A percentile compares a stretch with the other conserved stretches of the same genome.
Evolutionary conservation across 345 rosid species (phyloP).

Genomic region (Eucalyptus caleyi): DNA sequence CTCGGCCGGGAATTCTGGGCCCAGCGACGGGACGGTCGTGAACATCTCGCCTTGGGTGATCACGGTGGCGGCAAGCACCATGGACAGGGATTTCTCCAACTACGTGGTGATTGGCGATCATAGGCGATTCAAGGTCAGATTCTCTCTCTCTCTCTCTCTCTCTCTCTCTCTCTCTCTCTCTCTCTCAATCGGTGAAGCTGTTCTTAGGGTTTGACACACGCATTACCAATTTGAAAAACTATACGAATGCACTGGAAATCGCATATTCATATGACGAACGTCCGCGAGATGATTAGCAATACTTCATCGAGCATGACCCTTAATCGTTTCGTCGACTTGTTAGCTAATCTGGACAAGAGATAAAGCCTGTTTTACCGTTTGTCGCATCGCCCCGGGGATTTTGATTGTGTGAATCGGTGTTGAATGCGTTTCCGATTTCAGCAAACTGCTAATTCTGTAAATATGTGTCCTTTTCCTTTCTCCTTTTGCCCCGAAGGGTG

Average conservation of each 20-base stretch:
- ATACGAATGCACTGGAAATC: not conserved
- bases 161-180: not conserved
- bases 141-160: not conserved
- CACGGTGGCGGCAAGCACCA: constrained; percentile 87
- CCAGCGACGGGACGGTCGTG: constrained; percentile 41
- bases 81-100: constrained; percentile 75
- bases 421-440: too few species aligned
- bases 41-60: constrained; percentile 83
- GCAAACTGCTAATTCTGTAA: not conserved
- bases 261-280: not conserved
- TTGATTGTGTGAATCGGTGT: too few species aligned
- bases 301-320: too few species aligned
- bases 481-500: constrained; percentile 34
- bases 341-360: not conserved
- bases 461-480: not conserved
- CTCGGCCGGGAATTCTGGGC: constrained; percentile 84
- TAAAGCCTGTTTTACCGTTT: too few species aligned
- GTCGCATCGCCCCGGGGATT: too few species aligned
- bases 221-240: not conserved
- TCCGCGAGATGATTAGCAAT: not conserved
- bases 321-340: fast-evolving
- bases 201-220: not conserved
- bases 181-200: not conserved
- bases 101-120: constrained; percentile 47
- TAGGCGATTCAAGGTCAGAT: constrained; percentile 42